A percentile compares a stretch with the other conserved stretches of the same genome.
Conservation (phyloP, 169 alveolate species). For the Cryptosporidium sp. region DNA sequence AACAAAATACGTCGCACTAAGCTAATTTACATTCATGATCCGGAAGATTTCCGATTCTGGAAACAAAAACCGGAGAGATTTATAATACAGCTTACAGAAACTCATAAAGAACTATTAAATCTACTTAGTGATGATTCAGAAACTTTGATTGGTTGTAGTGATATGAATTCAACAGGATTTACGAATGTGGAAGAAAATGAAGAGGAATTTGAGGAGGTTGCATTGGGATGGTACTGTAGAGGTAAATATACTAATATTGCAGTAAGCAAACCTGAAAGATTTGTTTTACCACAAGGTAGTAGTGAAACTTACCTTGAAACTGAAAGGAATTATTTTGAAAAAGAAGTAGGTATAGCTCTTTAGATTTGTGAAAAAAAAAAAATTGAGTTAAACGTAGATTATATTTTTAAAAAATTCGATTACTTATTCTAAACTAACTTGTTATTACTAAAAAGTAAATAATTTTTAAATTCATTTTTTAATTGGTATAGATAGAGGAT, state of each 20-base stretch:
- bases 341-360: neutral
- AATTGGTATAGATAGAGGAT: conserved; percentile 58
- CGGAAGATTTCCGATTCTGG: conserved; percentile 73
- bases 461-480: neutral
- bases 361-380: neutral
- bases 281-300: conserved; percentile 57
- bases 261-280: conserved; percentile 70
- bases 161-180: conserved; percentile 52
- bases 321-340: conserved; percentile 43
- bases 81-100: conserved; percentile 31
- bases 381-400: conserved; percentile 20
- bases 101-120: conserved; percentile 46
- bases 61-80: conserved; percentile 68
- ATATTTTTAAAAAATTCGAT: neutral
- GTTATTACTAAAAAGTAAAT: neutral
- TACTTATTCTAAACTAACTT: neutral
- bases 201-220: conserved; percentile 75
- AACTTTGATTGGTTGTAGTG: conserved; percentile 54
- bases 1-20: conserved; percentile 50
- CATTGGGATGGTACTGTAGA: conserved; percentile 43
- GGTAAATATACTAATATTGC: conserved; percentile 66
- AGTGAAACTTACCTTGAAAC: conserved; percentile 32
- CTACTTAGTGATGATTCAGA: conserved; percentile 57
- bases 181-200: conserved; percentile 58
- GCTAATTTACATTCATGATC: conserved; percentile 55